Conservation (phyloP, 2,329 filamentous ascomycete species). For the Cercospora citrullina region DNA sequence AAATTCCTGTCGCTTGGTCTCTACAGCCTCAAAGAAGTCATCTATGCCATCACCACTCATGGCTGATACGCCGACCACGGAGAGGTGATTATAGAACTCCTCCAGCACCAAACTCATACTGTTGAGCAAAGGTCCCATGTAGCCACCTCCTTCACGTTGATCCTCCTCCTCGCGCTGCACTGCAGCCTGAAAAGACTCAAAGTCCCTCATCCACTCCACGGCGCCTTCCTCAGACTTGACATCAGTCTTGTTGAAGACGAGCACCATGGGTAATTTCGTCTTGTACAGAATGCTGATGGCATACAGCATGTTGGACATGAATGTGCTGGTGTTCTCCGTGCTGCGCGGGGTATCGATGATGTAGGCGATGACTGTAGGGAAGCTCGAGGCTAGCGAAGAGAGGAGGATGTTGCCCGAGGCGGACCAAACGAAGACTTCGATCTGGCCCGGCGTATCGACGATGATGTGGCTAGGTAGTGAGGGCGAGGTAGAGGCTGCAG, state of each 20-base stretch:
- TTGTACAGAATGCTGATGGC: slow-evolving; percentile 98
- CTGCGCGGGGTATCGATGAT: slow-evolving; percentile 96
- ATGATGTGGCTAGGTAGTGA: slow-evolving; percentile 72
- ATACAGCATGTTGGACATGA: slow-evolving; percentile 99
- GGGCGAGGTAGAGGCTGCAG: neutral
- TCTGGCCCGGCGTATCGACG: slow-evolving; percentile 94
- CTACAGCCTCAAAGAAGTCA: slow-evolving; percentile 88
- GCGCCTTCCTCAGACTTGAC: slow-evolving; percentile 87
- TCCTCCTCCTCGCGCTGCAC: slow-evolving; percentile 75
- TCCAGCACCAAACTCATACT: slow-evolving; percentile 98
- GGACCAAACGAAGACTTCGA: slow-evolving; percentile 98
- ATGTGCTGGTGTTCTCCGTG: slow-evolving; percentile 88
- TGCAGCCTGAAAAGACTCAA: slow-evolving; percentile 89
- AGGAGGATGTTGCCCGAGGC: slow-evolving; percentile 92
- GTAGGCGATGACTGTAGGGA: slow-evolving; percentile 96
- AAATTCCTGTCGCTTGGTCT: slow-evolving; percentile 85
- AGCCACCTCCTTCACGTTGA: slow-evolving; percentile 76
- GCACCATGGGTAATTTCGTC: slow-evolving; percentile 95
- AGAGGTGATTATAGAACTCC: slow-evolving; percentile 94
- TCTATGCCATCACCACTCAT: slow-evolving; percentile 90
- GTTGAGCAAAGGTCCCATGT: slow-evolving; percentile 94
- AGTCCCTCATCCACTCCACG: slow-evolving; percentile 99
- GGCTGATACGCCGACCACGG: slow-evolving; percentile 87
- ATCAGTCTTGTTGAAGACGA: slow-evolving; percentile 99
- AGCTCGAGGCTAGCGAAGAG: slow-evolving; percentile 86